Conservation (phyloP, 305 asterid species). For the Coffea humblotiana region DNA sequence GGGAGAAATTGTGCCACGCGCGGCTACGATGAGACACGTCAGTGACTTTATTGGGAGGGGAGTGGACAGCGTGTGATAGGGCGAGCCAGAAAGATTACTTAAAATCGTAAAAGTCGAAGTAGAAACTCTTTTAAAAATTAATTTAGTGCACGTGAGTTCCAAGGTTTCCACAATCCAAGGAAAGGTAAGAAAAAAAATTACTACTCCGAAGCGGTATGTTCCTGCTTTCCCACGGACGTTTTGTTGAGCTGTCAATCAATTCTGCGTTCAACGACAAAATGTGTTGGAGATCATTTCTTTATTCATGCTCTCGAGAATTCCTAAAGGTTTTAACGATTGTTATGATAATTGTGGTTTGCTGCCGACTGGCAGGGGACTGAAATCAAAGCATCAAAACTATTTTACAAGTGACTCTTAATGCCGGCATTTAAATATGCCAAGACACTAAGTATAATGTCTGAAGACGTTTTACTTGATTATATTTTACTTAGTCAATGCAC, state of each 20-base stretch:
- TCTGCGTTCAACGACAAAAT: no score
- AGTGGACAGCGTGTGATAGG: neutral
- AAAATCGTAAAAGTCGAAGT: no score
- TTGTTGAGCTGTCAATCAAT: neutral
- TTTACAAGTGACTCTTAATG: neutral
- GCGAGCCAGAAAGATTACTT: neutral
- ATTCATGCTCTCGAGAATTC: no score
- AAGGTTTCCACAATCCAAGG: neutral
- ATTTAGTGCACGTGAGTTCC: conserved; percentile 1
- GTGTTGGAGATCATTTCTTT: no score
- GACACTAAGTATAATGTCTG: neutral
- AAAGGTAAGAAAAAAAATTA: neutral
- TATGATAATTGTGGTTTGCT: no score
- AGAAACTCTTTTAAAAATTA: neutral
- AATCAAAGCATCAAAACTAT: neutral
- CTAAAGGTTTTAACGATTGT: no score
- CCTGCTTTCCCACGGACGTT: neutral
- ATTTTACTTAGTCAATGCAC: no score
- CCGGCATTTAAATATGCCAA: neutral
- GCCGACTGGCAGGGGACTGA: neutral
- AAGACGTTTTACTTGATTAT: neutral
- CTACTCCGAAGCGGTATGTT: neutral
- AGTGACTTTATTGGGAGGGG: neutral
- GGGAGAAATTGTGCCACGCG: neutral
- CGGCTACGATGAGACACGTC: conserved; percentile 2